A percentile compares a stretch with the other conserved stretches of the same genome.
Evolutionary conservation across 1,139 yeast species (phyloP).

Genomic region (Taphrina betulina): DNA sequence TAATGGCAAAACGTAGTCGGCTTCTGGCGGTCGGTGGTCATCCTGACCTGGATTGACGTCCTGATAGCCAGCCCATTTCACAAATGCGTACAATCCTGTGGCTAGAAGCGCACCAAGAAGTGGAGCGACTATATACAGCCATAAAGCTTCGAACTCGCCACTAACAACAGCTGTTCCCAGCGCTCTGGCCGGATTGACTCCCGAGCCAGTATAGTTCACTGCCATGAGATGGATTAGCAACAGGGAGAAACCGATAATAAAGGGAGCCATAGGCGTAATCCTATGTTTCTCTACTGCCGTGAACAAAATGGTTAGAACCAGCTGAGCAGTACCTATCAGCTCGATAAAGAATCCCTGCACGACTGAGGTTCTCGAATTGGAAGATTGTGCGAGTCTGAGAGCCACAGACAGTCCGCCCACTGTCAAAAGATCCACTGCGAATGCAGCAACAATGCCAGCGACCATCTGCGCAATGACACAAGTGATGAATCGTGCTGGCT

Average conservation of each 20-base stretch:
- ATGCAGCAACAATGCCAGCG: conserved; percentile 92
- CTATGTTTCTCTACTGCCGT: conserved; percentile 79
- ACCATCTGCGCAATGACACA: conserved; percentile 68
- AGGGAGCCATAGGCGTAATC: conserved; percentile 25
- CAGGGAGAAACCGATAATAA: conserved; percentile 58
- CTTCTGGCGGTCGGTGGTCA: conserved; percentile 17
- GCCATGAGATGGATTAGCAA: conserved; percentile 68
- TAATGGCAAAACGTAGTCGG: conserved; percentile 18
- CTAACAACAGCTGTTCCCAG: conserved; percentile 81
- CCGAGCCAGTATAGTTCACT: conserved; percentile 22
- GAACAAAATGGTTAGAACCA: conserved; percentile 74
- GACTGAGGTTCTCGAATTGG: conserved; percentile 42
- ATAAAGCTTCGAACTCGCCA: conserved; percentile 68
- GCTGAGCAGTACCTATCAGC: conserved; percentile 69
- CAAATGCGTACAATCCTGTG: conserved; percentile 17
- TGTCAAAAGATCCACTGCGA: conserved; percentile 49
- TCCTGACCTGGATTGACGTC: conserved; percentile 29
- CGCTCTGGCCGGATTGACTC: conserved; percentile 87
- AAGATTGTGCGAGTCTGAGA: conserved; percentile 2
- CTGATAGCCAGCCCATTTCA: conserved; percentile 28
- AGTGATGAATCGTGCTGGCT: conserved; percentile 67
- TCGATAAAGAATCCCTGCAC: conserved; percentile 73
- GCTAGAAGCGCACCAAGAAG: conserved; percentile 33
- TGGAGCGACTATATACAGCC: conserved; percentile 68
- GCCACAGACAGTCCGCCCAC: conserved; percentile 11